Evolutionary conservation across 192 early-diverging fungal species (phyloP), one percentile per base, ranked within the genome.

Genomic region (Gryganskiella cystojenkinii): DNA sequence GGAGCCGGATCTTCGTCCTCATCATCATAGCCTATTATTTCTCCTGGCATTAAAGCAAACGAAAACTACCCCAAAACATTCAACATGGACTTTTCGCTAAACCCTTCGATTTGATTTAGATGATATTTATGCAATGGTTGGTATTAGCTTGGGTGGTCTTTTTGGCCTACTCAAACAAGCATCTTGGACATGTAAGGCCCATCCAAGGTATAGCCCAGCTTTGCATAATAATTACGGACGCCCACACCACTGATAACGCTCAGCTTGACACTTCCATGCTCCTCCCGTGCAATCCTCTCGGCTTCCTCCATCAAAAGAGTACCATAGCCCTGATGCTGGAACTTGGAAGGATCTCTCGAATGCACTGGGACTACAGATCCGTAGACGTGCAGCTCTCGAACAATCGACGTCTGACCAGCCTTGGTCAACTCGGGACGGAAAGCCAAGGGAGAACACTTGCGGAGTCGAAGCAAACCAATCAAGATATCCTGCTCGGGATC

Each of bases 251-350:
- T 93, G 78, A 99, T 99, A 33, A 99, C 97, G 13, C 93, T 92
- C 45, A 99, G 70, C 78, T 99, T 99, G 44, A 91, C 88, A 74
- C 92, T 94, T 28, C 94, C 94, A 72, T 99, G 98, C 81, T 99
- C 98, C 56, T 99, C 96, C 46, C 93, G 84, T 14, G 98, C 96
- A 83, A 99, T 99, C 25, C 98, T 79, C 85, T 98, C 98, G 1
- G 98, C 98, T 81, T 99, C 98, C 66, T 99, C 98, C 98, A 99
- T 99, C 58, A 99, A 73, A 81, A 99, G 79, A 2, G 97, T 98
- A 35, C 98, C 98, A 74, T 96, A 99, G 0, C 98, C 98, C 82
- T 96, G 98, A 82, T 99, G 98, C 85, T 99, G 98, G 88, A 99
- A 99, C 83, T 96, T 97, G 7, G 92, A 97, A 22, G 98, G 98